Base-by-base conservation (phyloP, 2,329 filamentous ascomycete genomes). In the Xylaria sp. region DNA sequence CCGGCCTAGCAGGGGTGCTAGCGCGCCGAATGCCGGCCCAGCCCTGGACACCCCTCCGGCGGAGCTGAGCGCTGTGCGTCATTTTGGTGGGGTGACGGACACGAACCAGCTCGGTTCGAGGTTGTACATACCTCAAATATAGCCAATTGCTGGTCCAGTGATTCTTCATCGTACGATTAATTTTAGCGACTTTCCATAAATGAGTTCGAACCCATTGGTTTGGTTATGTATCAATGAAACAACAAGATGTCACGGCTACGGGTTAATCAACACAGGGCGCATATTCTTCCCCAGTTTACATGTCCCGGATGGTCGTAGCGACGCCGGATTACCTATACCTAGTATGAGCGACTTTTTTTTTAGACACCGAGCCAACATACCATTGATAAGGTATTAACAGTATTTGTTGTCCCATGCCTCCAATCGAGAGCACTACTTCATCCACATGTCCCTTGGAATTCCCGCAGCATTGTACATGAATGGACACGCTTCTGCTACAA, bases 21-120 rank as follows among this genome's bases (percentile, higher is more conserved):
- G 62, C 52, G 52, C 66, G 66, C 66, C 66, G 62, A 68, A 46
- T 59, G 65, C 65, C 65, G 65, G 65, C 60, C 52, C 9, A 50
- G 55, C 12, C 18, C 52, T 45, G 12, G n/a, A n/a, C 13, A 30
- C 50, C 28, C 34, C 57, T 59, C 57, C 53, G 18, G 18, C 67
- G 63, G 67, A 66, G 60, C 67, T 67, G 56, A 66, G 45, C 58
- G 67, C 67, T 36, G 50, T 66, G 56, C 64, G 53, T 69, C 66
- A 66, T 66, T 45, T 30, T 46, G 30, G 66, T 65, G 60, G 65
- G 60, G 60, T 67, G 65, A 67, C 13, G 20, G 39, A 10, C 28
- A 18, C 32, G 8, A 63, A 32, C 18, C 32, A 50, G 61, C 41
- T 50, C 23, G 12, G 34, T 41, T 41, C 15, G 23, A 25, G 20